phyloP scores from a whole-genome alignment of 2,329 filamentous ascomycete genomes.

The Apiospora koreana region DNA sequence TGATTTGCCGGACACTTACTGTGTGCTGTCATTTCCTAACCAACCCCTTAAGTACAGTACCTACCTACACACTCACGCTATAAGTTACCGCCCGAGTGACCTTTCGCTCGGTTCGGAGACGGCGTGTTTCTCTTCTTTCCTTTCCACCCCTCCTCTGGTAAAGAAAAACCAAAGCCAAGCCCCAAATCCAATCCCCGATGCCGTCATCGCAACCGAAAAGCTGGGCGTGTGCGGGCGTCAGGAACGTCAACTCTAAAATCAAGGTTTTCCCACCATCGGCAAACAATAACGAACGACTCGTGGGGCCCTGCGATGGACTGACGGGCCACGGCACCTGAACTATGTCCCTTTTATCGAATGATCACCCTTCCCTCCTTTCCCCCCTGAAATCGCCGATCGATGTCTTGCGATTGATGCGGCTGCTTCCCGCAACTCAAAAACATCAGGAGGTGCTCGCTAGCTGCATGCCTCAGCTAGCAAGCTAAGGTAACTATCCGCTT shows the following conservation, averaged over 20 bases:
- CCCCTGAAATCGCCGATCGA: neutral
- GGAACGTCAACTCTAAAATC: neutral
- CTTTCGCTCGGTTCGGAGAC: neutral
- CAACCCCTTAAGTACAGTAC: neutral
- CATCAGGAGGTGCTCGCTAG: neutral
- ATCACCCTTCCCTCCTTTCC: neutral
- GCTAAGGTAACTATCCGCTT: neutral
- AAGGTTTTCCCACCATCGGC: neutral
- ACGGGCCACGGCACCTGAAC: neutral
- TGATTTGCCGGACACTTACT: neutral
- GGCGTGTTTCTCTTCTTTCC: neutral
- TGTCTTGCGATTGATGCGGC: slow-evolving; percentile 1
- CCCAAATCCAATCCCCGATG: neutral
- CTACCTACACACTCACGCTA: neutral
- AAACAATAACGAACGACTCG: neutral
- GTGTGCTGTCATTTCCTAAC: neutral
- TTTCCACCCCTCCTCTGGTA: neutral
- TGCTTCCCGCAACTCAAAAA: neutral
- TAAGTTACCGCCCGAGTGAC: neutral
- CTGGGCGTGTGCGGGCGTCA: neutral
- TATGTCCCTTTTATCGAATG: neutral
- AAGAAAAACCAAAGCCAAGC: neutral
- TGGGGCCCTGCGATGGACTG: neutral
- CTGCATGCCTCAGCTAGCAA: neutral
- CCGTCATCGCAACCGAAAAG: neutral